Conservation (phyloP, 176 grass and related monocot species). For the Eremochloa ophiuroides region DNA sequence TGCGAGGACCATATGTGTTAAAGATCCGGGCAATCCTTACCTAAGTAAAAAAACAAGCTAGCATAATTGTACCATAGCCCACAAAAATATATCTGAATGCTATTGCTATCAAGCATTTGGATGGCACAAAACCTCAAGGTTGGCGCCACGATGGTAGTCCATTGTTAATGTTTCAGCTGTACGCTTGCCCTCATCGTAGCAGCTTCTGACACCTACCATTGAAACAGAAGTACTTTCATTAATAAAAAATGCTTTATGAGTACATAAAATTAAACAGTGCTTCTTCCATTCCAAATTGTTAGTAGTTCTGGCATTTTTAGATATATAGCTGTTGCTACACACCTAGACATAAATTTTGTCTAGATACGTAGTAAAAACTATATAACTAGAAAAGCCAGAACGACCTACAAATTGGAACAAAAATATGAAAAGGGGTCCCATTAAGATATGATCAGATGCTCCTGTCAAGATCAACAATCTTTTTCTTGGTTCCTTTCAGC, state of each 20-base stretch:
- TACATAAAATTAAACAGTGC: not conserved
- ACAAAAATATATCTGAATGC: not conserved
- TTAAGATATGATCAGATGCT: not conserved
- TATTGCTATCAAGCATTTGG: not conserved
- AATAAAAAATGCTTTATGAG: not conserved
- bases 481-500: not conserved
- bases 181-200: constrained; percentile 86
- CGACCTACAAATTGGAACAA: no score
- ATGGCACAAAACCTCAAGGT: constrained; percentile 52
- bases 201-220: constrained; percentile 70
- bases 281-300: no score
- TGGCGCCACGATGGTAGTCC: constrained; percentile 76
- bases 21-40: constrained; percentile 85
- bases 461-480: constrained; percentile 2
- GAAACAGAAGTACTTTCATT: not conserved
- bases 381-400: no score
- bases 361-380: no score
- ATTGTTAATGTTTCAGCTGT: constrained; percentile 81
- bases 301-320: no score
- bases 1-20: constrained; percentile 85
- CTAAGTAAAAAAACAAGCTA: not conserved
- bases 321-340: no score
- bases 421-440: not conserved
- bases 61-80: not conserved
- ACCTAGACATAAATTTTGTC: no score